Evolutionary conservation across 805 yeast genomes (phyloP).

Genomic region (Kockiozyma suomiensis): DNA sequence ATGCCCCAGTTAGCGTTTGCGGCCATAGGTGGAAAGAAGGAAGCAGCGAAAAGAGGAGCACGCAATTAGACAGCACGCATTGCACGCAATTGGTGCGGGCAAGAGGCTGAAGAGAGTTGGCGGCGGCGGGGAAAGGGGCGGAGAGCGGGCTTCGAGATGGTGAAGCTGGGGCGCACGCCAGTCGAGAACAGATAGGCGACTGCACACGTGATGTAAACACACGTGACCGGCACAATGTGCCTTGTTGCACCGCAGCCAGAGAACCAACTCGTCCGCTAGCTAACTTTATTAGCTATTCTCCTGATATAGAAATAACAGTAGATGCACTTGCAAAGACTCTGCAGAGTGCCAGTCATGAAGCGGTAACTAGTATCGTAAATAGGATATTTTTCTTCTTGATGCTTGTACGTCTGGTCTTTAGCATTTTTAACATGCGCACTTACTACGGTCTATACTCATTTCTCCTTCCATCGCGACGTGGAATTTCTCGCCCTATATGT

Average conservation of each 20-base stretch:
- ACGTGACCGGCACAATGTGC: slow-evolving; percentile 8
- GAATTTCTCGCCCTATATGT: too few species aligned
- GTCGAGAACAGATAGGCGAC: slow-evolving; percentile 13
- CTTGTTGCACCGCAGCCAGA: slow-evolving; percentile 12
- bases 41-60: background rate
- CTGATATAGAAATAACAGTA: too few species aligned
- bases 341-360: too few species aligned
- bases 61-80: slow-evolving; percentile 8
- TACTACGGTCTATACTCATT: too few species aligned
- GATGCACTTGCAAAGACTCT: too few species aligned
- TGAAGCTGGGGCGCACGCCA: slow-evolving; percentile 11
- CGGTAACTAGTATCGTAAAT: too few species aligned
- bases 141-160: background rate
- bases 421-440: too few species aligned
- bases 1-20: slow-evolving; percentile 34
- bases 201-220: background rate
- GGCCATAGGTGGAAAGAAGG: slow-evolving; percentile 18
- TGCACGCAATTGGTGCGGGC: slow-evolving; percentile 7
- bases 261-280: background rate
- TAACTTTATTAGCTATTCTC: too few species aligned
- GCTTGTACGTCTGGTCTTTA: too few species aligned
- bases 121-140: background rate
- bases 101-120: background rate
- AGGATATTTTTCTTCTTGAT: too few species aligned
- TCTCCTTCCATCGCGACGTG: too few species aligned